Base-by-base conservation (phyloP, 228 moss, liverwort and hornwort genomes). In the Sphagnum fallax region DNA sequence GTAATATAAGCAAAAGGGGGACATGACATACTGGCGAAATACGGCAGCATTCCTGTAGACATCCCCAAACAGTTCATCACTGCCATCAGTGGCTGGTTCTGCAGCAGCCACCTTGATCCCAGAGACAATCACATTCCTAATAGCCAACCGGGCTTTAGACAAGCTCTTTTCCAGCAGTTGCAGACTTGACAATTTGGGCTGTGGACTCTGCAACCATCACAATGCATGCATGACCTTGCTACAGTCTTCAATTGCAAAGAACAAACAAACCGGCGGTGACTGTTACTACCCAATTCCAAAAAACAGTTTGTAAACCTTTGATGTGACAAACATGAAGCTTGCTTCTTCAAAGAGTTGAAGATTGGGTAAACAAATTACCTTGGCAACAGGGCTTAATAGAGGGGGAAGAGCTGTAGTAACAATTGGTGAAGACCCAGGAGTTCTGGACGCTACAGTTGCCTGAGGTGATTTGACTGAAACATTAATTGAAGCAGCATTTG, bases 121-220 rank as follows among this genome's bases (percentile, higher is more conserved):
- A 53, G 79, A 76, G 6, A 79, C 63, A 68, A 74, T 75, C 6
- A 88, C 88, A 48, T 73, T 74, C 16, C 87, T 77, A 64, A 97
- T 85, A 59, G 88, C 88, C 50, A 72, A 75, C 62, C 93, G 88
- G 48, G 90, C 93, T 65, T 87, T 89, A 50, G 85, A 68, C 65
- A 97, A 80, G 62, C 91, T 87, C 65, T 82, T 77, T 69, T 97
- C 93, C 64, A 97, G 76, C 81, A 73, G 89, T 57, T 91, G 81
- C 60, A 91, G 53, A 60, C 77, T 82, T 57, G 91, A 83, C 52
- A 71, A 69, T 16, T 77, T 61, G 64, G 69, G 78, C 10, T 71
- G 71, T n/a, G 52, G 62, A 69, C 73, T 81, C 92, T 91, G 81
- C 72, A 69, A 51, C 66, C 47, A 47, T 48, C 65, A 65, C 55